These are phyloP conservation scores for Trametes cubensis DNA, from an alignment of 768 basidiomycete species.

Conservation along the genomic window DNA sequence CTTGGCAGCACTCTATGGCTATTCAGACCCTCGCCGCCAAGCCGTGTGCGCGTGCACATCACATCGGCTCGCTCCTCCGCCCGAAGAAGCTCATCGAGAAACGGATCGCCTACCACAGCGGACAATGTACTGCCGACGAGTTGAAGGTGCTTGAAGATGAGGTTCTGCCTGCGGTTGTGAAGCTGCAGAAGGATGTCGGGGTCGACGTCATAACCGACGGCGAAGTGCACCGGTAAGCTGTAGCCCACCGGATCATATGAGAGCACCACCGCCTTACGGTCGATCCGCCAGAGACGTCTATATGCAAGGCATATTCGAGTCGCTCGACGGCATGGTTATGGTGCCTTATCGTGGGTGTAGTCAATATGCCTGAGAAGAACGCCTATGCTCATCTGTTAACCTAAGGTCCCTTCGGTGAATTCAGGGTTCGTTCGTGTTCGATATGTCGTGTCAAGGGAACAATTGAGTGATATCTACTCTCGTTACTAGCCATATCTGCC, in stretches of 20 bases:
- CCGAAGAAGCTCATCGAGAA: constrained; percentile 50
- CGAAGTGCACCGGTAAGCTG: constrained; percentile 42
- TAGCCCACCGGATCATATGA: background rate
- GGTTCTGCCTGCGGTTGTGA: constrained; percentile 53
- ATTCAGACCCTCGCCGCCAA: background rate
- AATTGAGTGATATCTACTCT: background rate
- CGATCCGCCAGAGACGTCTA: constrained; percentile 48
- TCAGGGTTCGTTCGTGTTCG: constrained; percentile 23
- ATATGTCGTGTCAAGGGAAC: constrained; percentile 16
- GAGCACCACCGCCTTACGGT: background rate
- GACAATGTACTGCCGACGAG: constrained; percentile 44
- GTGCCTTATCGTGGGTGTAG: constrained; percentile 47
- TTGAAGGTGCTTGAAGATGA: constrained; percentile 52
- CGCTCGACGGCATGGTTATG: constrained; percentile 60
- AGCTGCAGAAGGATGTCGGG: constrained; percentile 57
- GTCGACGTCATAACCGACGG: constrained; percentile 64
- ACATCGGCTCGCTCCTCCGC: constrained; percentile 65
- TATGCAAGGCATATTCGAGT: constrained; percentile 67
- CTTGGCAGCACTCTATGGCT: constrained; percentile 3
- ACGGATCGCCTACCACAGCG: constrained; percentile 45
- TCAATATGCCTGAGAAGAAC: background rate
- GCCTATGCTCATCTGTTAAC: background rate
- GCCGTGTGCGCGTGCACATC: constrained; percentile 43
- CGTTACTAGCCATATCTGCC: constrained; percentile 26
- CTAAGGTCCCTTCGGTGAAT: constrained; percentile 14